Percentiles rank a stretch among this genome's conserved stretches.
phyloP scores from a whole-genome alignment of 2,329 filamentous ascomycete species.

The Beauveria bassiana region DNA sequence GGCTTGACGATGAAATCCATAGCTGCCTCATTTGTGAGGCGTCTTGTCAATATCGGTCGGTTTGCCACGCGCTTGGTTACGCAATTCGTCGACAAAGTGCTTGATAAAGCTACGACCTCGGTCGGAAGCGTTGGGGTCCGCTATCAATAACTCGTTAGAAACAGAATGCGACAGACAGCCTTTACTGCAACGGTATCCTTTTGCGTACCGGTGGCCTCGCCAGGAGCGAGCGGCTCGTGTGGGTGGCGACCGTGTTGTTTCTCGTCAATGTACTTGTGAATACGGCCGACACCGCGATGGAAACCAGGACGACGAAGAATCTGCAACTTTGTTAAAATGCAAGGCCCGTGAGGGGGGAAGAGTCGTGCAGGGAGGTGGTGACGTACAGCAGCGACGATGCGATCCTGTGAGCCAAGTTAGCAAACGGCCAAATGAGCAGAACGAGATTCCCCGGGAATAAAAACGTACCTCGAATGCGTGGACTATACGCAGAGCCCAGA shows the following conservation, averaged over 20 bases:
- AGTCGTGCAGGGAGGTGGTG: background rate
- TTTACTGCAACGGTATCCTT: background rate
- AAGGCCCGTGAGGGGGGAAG: background rate
- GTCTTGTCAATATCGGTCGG: constrained; percentile 30
- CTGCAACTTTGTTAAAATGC: constrained; percentile 20
- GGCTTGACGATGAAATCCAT: background rate
- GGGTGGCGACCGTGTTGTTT: constrained; percentile 41
- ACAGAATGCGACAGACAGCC: background rate
- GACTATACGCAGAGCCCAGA: constrained; percentile 26
- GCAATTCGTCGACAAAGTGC: constrained; percentile 44
- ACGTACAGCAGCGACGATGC: constrained; percentile 26
- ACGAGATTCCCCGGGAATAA: no score
- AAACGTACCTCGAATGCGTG: constrained; percentile 26
- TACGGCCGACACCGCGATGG: constrained; percentile 43
- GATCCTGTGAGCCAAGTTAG: constrained; percentile 19
- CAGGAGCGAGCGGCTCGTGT: constrained; percentile 40
- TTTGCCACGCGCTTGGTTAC: constrained; percentile 40
- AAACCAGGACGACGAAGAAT: constrained; percentile 44
- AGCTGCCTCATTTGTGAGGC: constrained; percentile 18
- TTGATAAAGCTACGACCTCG: constrained; percentile 30
- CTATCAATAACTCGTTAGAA: constrained; percentile 12
- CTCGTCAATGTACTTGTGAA: constrained; percentile 44
- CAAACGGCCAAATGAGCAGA: background rate
- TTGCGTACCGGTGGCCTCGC: constrained; percentile 43
- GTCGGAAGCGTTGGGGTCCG: constrained; percentile 24